Evolutionary conservation across 441 rosid genomes (phyloP).

Genomic region (Populus hybrid): DNA sequence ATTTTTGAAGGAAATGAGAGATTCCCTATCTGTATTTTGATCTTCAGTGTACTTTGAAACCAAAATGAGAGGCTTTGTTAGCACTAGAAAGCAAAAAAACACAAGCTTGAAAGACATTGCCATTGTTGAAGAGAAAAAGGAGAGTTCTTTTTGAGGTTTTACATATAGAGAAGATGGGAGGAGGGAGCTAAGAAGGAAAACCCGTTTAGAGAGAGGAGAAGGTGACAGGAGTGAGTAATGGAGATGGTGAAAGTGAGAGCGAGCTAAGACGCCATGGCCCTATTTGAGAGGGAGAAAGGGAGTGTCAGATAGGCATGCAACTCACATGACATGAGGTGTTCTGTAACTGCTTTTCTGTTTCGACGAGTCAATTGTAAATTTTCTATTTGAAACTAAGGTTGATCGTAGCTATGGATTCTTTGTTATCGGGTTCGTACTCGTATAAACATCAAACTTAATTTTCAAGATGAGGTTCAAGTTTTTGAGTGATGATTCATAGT

Average conservation of each 20-base stretch:
- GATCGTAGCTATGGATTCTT: too few relatives aligned
- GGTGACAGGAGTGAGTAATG: neutral
- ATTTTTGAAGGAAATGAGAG: conserved; percentile 47
- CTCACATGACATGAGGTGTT: conserved; percentile 31
- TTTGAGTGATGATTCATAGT: too few relatives aligned
- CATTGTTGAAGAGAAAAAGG: conserved; percentile 1
- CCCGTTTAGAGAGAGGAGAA: conserved; percentile 7
- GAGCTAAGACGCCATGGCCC: conserved; percentile 13
- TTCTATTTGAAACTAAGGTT: neutral
- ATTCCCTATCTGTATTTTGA: conserved; percentile 32
- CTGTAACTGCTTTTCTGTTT: conserved; percentile 12
- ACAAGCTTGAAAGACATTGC: conserved; percentile 30
- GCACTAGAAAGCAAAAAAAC: conserved; percentile 13
- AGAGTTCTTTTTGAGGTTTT: neutral
- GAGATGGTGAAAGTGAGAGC: neutral
- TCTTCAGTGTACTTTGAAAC: conserved; percentile 13
- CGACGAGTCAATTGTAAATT: neutral
- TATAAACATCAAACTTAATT: too few relatives aligned
- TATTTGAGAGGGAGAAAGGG: neutral
- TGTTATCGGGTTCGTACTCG: too few relatives aligned
- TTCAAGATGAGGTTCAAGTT: too few relatives aligned
- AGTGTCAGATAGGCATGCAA: conserved; percentile 28
- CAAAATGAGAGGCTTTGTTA: conserved; percentile 10
- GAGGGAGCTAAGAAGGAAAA: neutral
- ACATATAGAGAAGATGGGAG: neutral